phyloP scores from a whole-genome alignment of 228 moss, liverwort and hornwort species.

The Sphagnum fallax region DNA sequence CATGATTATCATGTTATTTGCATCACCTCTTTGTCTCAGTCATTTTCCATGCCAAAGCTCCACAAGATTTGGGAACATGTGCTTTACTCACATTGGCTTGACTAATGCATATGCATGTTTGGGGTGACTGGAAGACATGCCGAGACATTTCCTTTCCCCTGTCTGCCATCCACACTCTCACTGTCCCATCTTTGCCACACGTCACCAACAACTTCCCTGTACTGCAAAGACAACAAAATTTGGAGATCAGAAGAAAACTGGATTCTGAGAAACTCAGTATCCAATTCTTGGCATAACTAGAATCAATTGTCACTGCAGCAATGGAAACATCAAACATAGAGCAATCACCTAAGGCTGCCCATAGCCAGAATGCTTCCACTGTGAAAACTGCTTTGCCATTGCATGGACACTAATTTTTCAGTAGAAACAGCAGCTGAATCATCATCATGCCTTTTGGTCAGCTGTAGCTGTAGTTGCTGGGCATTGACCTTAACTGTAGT shows the following conservation, averaged over 20 bases:
- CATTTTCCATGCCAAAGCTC: not conserved
- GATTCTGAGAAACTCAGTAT: too few relatives aligned
- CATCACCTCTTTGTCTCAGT: not conserved
- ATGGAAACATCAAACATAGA: too few relatives aligned
- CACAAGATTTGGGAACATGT: not conserved
- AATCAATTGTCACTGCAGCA: too few relatives aligned
- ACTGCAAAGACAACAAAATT: constrained; percentile 28
- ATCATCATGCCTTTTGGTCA: constrained; percentile 10
- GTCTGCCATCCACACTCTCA: constrained; percentile 62
- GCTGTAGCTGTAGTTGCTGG: constrained; percentile 22
- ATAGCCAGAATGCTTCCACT: constrained; percentile 67
- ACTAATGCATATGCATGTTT: constrained; percentile 51
- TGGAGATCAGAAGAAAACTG: not conserved
- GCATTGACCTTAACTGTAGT: constrained; percentile 42
- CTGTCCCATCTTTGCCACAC: constrained; percentile 72
- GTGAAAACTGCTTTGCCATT: constrained; percentile 78
- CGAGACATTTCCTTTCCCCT: constrained; percentile 71
- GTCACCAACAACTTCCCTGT: constrained; percentile 64
- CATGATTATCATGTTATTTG: not conserved
- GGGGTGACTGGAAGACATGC: constrained; percentile 45
- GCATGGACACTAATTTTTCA: constrained; percentile 27
- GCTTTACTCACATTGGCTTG: constrained; percentile 43
- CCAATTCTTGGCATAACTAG: too few relatives aligned
- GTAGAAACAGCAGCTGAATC: not conserved
- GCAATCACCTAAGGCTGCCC: constrained; percentile 38